phyloP scores from a whole-genome alignment of 192 early-diverging fungal species.

The Backusella australiensis region DNA sequence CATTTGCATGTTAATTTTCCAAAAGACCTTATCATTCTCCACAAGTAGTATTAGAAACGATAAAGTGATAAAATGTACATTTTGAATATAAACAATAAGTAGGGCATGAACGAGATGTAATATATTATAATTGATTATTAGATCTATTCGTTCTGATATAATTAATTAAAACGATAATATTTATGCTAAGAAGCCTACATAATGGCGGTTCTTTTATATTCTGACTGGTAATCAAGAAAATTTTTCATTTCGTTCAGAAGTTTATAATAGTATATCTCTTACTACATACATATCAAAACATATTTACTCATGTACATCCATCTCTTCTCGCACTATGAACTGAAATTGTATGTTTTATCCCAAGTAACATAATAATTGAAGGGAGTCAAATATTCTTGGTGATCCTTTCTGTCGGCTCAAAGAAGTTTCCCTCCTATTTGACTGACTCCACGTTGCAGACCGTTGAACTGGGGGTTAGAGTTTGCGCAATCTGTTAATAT shows the following conservation, averaged over 20 bases:
- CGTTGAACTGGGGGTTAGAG: background rate
- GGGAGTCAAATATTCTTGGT: background rate
- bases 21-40: no score
- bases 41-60: no score
- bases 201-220: background rate
- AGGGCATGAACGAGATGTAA: background rate
- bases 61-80: no score
- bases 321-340: background rate
- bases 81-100: no score
- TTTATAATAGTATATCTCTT: background rate
- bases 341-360: background rate
- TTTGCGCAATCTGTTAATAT: background rate
- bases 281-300: background rate
- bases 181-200: no score
- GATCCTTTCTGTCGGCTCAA: background rate
- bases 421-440: background rate
- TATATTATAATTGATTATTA: no score
- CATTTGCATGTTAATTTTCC: background rate
- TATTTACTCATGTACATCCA: background rate
- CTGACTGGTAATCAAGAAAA: background rate
- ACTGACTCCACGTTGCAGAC: background rate
- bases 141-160: no score
- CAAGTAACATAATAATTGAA: background rate
- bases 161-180: no score
- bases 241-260: background rate